Conservation (phyloP, 306 rosid genomes). For the Alnus glutinosa region DNA sequence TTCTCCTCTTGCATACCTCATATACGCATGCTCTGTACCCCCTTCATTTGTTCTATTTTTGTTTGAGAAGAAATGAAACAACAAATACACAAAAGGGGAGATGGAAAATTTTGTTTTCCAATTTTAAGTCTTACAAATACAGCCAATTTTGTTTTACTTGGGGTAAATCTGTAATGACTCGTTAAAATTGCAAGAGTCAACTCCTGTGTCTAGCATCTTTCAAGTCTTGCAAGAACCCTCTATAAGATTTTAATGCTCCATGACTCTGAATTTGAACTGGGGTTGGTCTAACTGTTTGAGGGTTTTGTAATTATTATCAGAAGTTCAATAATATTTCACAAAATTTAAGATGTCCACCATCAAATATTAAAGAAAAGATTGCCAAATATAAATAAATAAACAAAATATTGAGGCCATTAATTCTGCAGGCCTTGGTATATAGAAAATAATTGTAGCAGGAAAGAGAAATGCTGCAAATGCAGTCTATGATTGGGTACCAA, state of each 20-base stretch:
- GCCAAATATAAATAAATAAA: background rate
- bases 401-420: slow-evolving; percentile 10
- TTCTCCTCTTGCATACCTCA: background rate
- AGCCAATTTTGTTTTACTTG: too few relatives aligned
- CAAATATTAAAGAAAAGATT: background rate
- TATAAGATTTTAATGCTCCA: background rate
- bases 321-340: background rate
- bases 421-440: slow-evolving; percentile 3
- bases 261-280: background rate
- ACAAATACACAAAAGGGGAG: too few relatives aligned
- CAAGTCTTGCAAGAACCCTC: background rate
- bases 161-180: background rate
- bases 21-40: background rate
- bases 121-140: too few relatives aligned
- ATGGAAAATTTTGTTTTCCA: background rate
- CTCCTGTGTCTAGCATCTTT: background rate
- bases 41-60: background rate
- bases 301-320: background rate
- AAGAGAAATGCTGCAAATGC: slow-evolving; percentile 4
- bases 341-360: background rate
- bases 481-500: background rate
- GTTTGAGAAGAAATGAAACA: too few relatives aligned
- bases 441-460: slow-evolving; percentile 4
- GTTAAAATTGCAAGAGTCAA: background rate
- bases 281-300: background rate